Percentiles rank a stretch among this genome's conserved stretches.
Evolutionary conservation across 2,329 filamentous ascomycete genomes (phyloP).

Genomic region (Talaromyces albobiverticillius): DNA sequence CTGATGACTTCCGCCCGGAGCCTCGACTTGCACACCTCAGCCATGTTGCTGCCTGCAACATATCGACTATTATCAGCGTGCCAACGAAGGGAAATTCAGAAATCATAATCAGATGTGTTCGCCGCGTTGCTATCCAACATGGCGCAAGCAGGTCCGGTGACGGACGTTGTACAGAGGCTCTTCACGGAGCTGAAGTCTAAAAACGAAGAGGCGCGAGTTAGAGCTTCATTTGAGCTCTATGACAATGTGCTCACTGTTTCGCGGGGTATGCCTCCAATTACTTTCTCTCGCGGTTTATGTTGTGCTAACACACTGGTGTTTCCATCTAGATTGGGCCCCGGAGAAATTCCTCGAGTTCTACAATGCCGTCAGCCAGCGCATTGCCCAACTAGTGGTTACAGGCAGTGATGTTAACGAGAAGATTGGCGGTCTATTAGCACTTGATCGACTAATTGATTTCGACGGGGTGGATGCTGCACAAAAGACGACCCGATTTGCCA

Average conservation of each 20-base stretch:
- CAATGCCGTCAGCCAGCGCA: constrained; percentile 62
- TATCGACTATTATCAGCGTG: not conserved
- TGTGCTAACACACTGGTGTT: not conserved
- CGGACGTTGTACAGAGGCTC: constrained; percentile 53
- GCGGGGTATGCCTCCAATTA: constrained; percentile 34
- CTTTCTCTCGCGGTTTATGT: constrained; percentile 4
- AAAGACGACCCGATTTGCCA: constrained; percentile 92
- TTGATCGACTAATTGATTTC: constrained; percentile 92
- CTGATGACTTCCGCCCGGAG: constrained; percentile 7
- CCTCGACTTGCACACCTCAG: constrained; percentile 2
- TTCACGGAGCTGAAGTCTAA: constrained; percentile 59
- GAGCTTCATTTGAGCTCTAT: constrained; percentile 48
- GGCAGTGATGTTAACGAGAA: constrained; percentile 84
- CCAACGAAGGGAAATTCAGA: not conserved
- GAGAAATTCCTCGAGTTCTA: constrained; percentile 75
- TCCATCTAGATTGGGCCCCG: constrained; percentile 65
- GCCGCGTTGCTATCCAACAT: constrained; percentile 36
- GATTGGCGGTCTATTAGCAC: constrained; percentile 84
- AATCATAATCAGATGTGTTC: constrained; percentile 14
- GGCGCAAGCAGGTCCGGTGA: constrained; percentile 46
- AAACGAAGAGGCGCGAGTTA: constrained; percentile 48
- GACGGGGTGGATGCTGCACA: constrained; percentile 89
- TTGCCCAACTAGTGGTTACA: constrained; percentile 74
- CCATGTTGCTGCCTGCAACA: constrained; percentile 1
- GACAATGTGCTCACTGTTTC: constrained; percentile 46